phyloP scores from a whole-genome alignment of 2,329 filamentous ascomycete genomes.

The Hypoxylon sp. region DNA sequence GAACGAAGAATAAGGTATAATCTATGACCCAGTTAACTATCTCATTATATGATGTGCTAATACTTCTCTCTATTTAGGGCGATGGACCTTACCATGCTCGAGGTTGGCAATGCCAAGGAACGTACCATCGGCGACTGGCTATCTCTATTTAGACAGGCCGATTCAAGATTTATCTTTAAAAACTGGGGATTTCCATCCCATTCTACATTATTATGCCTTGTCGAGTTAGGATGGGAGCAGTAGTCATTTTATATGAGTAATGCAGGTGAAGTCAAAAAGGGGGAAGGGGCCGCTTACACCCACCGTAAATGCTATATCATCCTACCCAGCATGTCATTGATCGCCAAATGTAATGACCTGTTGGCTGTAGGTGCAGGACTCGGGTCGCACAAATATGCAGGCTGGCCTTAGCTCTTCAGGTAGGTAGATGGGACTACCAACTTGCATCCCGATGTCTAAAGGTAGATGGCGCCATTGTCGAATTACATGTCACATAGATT shows the following conservation, averaged over 20 bases:
- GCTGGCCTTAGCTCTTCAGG: no score
- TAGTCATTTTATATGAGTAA: not conserved
- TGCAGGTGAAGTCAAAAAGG: no score
- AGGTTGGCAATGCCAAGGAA: constrained; percentile 30
- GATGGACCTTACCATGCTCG: constrained; percentile 32
- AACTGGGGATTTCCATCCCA: constrained; percentile 1
- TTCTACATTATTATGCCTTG: constrained; percentile 21
- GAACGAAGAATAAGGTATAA: constrained; percentile 24
- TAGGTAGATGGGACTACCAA: no score
- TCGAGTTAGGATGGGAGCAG: constrained; percentile 23
- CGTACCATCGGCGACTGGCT: constrained; percentile 26
- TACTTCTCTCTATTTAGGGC: not conserved
- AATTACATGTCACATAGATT: no score
- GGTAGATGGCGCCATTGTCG: no score
- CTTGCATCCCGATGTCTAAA: no score
- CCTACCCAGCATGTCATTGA: no score
- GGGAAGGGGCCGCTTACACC: no score
- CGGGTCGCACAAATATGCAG: no score
- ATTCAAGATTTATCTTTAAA: constrained; percentile 22
- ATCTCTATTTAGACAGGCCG: constrained; percentile 19
- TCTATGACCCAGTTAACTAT: not conserved
- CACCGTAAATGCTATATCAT: no score
- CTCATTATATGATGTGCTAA: not conserved
- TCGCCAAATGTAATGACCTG: no score
- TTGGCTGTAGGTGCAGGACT: no score